These are phyloP conservation scores for Clathrospora elynae DNA, from an alignment of 2,329 filamentous ascomycete genomes.

Conservation along the genomic window DNA sequence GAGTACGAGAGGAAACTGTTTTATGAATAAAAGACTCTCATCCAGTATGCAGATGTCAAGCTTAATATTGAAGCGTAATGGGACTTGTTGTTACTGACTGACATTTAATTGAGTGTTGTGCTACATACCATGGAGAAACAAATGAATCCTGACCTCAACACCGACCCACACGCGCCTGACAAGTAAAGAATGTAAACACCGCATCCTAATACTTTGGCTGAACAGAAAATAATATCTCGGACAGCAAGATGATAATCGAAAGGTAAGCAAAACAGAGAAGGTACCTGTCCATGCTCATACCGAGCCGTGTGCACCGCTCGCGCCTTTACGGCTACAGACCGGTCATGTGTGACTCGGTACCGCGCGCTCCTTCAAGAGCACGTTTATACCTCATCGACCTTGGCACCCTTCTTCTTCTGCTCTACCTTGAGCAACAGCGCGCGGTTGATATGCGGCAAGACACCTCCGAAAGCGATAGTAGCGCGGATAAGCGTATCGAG, in stretches of 20 bases:
- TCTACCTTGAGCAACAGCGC: constrained; percentile 94
- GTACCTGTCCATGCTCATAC: constrained; percentile 15
- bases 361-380: constrained; percentile 5
- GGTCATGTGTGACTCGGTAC: constrained; percentile 7
- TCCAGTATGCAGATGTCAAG: not conserved
- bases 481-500: constrained; percentile 96
- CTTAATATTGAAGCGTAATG: too few relatives aligned
- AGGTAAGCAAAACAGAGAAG: constrained; percentile 27
- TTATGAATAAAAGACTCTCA: too few relatives aligned
- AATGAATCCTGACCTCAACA: constrained; percentile 32
- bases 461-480: constrained; percentile 97
- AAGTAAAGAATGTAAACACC: constrained; percentile 29
- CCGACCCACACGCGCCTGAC: constrained; percentile 32
- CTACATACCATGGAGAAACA: constrained; percentile 34
- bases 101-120: constrained; percentile 22
- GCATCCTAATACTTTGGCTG: constrained; percentile 22
- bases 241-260: constrained; percentile 15
- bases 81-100: constrained; percentile 7
- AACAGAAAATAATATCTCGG: constrained; percentile 15
- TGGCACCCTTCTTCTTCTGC: constrained; percentile 94
- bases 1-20: too few relatives aligned
- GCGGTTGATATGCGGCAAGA: constrained; percentile 97
- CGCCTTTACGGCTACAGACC: not conserved
- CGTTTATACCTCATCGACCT: constrained; percentile 48
- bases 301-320: constrained; percentile 1